Conservation (phyloP, 2,329 filamentous ascomycete genomes). For the Xylariaceae sp. region DNA sequence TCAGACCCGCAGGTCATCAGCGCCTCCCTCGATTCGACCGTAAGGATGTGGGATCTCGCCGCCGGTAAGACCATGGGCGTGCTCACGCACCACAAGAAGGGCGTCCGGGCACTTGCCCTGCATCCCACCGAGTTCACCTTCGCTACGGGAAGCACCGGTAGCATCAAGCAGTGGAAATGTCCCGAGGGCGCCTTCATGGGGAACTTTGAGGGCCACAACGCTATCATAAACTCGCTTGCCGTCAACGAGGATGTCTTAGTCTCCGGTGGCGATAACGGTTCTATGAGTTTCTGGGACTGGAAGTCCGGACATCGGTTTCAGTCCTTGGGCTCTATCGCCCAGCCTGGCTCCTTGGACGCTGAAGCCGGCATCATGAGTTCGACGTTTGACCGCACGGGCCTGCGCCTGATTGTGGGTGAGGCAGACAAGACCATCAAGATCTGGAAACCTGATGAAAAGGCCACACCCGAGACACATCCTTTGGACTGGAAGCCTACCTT, state of each 20-base stretch:
- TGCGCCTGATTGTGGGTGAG: conserved; percentile 91
- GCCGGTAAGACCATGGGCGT: conserved; percentile 96
- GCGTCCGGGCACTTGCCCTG: conserved; percentile 80
- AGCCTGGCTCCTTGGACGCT: conserved; percentile 91
- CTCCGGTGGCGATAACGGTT: conserved; percentile 93
- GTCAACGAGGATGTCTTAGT: conserved; percentile 96
- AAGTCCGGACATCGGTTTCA: conserved; percentile 95
- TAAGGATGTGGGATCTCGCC: conserved; percentile 92
- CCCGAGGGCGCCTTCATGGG: conserved; percentile 99
- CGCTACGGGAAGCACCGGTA: conserved; percentile 86
- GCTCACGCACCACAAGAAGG: conserved; percentile 98
- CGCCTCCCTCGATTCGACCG: conserved; percentile 88
- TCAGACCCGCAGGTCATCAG: conserved; percentile 96
- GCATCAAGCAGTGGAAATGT: conserved; percentile 99
- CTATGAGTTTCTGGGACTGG: conserved; percentile 99
- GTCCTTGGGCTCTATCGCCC: conserved; percentile 85
- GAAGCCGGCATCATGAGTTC: conserved; percentile 95
- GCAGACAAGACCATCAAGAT: conserved; percentile 99
- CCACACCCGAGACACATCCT: conserved; percentile 89
- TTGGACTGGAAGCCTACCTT: conserved; percentile 89
- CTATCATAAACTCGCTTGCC: conserved; percentile 91
- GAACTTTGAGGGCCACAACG: conserved; percentile 95
- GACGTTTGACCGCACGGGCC: conserved; percentile 86
- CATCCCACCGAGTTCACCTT: conserved; percentile 97
- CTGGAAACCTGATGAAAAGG: conserved; percentile 92